These are phyloP conservation scores for Geranium incanum DNA, from an alignment of 441 rosid species.

Conservation along the genomic window DNA sequence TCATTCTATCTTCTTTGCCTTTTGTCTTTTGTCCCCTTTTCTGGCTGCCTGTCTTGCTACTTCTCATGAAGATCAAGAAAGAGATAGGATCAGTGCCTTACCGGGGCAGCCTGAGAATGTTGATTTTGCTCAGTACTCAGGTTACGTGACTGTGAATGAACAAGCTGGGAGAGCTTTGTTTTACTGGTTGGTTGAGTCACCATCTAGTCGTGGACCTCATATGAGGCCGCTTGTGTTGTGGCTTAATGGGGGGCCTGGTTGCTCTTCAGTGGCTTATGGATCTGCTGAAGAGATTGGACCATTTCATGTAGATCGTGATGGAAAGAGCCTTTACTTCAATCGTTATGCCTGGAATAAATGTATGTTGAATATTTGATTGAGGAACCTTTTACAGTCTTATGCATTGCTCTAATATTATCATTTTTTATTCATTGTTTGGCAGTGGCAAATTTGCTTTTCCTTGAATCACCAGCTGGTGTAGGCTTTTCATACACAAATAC, in stretches of 20 bases:
- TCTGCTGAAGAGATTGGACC: conserved; percentile 92
- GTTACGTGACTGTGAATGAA: conserved; percentile 74
- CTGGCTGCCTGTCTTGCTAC: conserved; percentile 23
- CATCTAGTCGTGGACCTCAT: conserved; percentile 46
- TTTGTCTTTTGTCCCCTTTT: conserved; percentile 27
- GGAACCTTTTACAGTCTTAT: neutral
- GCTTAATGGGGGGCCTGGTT: conserved; percentile 97
- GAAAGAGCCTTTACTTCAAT: conserved; percentile 64
- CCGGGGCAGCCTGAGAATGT: conserved; percentile 80
- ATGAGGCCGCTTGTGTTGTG: conserved; percentile 79
- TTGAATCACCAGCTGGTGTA: conserved; percentile 96
- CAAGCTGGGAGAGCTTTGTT: conserved; percentile 83
- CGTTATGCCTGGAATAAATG: conserved; percentile 80
- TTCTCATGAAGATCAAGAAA: conserved; percentile 46
- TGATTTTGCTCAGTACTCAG: conserved; percentile 67
- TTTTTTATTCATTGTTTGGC: conserved; percentile 11
- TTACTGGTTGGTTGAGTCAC: conserved; percentile 89
- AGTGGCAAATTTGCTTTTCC: conserved; percentile 88
- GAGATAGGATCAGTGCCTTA: conserved; percentile 50
- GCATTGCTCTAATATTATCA: neutral
- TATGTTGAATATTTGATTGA: conserved; percentile 22
- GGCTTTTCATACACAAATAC: conserved; percentile 90
- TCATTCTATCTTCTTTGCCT: conserved; percentile 17
- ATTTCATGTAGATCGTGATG: conserved; percentile 64
- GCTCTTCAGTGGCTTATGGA: conserved; percentile 85